Base-by-base conservation (phyloP, 441 rosid species). In the Omphalea diandra region DNA sequence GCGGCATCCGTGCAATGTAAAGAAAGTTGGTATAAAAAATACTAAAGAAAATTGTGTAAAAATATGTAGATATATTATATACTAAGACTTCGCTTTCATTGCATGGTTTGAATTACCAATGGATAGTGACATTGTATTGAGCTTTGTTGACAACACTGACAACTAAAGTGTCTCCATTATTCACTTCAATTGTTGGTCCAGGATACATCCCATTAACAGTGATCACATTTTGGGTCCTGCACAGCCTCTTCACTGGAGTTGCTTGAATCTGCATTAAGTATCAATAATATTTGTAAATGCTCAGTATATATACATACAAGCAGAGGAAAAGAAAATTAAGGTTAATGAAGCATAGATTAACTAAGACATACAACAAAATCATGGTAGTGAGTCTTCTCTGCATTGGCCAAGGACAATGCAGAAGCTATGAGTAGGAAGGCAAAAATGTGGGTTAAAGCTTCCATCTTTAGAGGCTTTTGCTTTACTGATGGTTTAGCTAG, bases 121-220 rank as follows among this genome's bases (percentile, higher is more conserved):
- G 98, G 77, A 94, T 81, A 73, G 96, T 88, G 77, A 86, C 81
- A 73, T 89, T 94, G 73, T 91, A 88, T 74, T 76, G 85, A 59
- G 85, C 94, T 70, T 76, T 84, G 79, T 89, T 94, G 63, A 62
- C 75, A 43, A 91, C 98, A 60, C 78, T 79, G 63, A 94, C 83
- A 7, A 79, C 82, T n/a, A 94, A 79, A 67, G 90, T 81, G 72
- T 91, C 98, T 5, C 98, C 96, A 67, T 86, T 75, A 29, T 84
- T 85, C 61, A 91, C 67, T 77, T 91, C 97, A 9, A 94, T 36
- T 26, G 97, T 94, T 4, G 98, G 98, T 1, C 98, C 98, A 0
- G 98, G 97, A 35, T 73, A 81, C 90, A 88, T 90, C 69, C 98
- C 98, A 67, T 94, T 94, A 0, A 94, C 98, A 11, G 98, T 91